Conservation (phyloP, 441 rosid species). For the Pelargonium citronellum region DNA sequence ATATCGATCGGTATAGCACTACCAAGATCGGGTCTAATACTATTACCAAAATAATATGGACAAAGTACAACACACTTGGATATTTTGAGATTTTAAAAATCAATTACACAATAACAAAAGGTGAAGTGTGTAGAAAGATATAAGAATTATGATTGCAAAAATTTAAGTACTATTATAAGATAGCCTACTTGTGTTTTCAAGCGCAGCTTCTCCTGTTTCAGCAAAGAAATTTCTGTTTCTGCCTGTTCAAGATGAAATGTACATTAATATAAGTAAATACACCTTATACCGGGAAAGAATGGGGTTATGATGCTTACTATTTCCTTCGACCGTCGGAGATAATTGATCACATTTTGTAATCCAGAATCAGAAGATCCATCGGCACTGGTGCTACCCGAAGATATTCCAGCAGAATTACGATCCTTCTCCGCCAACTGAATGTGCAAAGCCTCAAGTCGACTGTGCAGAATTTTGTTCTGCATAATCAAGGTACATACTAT, state of each 20-base stretch:
- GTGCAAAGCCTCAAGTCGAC: slow-evolving; percentile 86
- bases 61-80: too few relatives aligned
- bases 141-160: too few relatives aligned
- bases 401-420: slow-evolving; percentile 45
- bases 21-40: background rate
- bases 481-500: slow-evolving; percentile 15
- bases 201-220: slow-evolving; percentile 86
- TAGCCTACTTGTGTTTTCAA: slow-evolving; percentile 70
- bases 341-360: slow-evolving; percentile 76
- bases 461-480: slow-evolving; percentile 86
- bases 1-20: background rate
- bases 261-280: background rate
- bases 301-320: slow-evolving; percentile 45
- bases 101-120: too few relatives aligned
- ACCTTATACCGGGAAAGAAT: background rate
- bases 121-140: too few relatives aligned
- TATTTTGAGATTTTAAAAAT: too few relatives aligned
- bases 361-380: slow-evolving; percentile 52
- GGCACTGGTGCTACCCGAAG: slow-evolving; percentile 33
- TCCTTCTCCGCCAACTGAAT: slow-evolving; percentile 79
- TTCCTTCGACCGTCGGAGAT: slow-evolving; percentile 83
- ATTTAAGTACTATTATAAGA: too few relatives aligned
- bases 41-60: background rate
- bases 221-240: slow-evolving; percentile 85
- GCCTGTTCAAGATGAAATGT: slow-evolving; percentile 43